These are phyloP conservation scores for Hsuehochloa calcarea DNA, from an alignment of 176 grass and related monocot species.

Conservation along the genomic window DNA sequence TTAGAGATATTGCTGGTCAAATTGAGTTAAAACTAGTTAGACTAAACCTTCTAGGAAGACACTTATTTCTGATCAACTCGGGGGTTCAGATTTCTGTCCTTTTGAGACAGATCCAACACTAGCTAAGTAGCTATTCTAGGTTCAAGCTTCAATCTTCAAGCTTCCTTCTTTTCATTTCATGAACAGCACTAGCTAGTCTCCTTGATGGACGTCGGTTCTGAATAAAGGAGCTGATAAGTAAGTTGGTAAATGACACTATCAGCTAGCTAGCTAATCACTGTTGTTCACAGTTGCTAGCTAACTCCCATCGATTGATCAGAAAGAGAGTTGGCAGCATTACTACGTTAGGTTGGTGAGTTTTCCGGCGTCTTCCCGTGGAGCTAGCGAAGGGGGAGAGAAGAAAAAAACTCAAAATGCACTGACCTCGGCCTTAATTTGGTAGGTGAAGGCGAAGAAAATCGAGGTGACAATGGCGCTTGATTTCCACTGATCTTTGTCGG, in stretches of 20 bases:
- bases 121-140: no score
- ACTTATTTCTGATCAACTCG: no score
- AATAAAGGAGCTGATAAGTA: background rate
- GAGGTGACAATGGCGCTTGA: background rate
- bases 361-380: background rate
- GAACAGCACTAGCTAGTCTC: background rate
- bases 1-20: background rate
- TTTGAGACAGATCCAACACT: background rate
- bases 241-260: background rate
- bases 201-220: background rate
- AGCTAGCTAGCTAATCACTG: background rate
- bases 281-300: background rate
- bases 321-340: background rate
- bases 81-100: background rate
- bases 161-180: background rate
- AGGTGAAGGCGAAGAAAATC: no score
- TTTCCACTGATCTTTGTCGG: constrained; percentile 7
- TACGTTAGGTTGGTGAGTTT: background rate
- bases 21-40: background rate
- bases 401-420: background rate
- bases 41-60: background rate
- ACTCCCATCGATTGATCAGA: background rate
- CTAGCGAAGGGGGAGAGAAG: background rate
- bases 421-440: background rate
- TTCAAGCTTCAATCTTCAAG: no score